Base-by-base conservation (phyloP, 2,329 filamentous ascomycete species). In the Didymella pinodella region DNA sequence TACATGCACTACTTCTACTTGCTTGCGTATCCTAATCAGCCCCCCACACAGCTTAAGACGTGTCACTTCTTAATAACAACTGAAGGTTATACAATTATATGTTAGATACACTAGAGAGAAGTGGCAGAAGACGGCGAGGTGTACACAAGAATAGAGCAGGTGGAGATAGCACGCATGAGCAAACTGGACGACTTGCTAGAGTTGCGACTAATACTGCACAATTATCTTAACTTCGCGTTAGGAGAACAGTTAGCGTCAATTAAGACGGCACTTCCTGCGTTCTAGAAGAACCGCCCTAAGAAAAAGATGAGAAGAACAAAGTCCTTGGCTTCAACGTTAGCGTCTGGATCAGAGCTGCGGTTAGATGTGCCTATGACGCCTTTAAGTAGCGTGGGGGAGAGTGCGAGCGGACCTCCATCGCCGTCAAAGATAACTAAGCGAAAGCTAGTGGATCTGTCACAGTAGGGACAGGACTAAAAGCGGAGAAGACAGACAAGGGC, bases 81-180 rank as follows among this genome's bases (percentile, higher is more conserved):
- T n/a, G 54, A 62, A 36, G 31, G 48, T 16, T 58, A 58, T 26
- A 58, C 54, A 48, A 48, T 51, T 22, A 54, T 58, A 51, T 49
- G 54, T 26, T 62, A 48, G 54, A 55, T 62, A 58, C 59, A 58
- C 25, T 62, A 49, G 59, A 54, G 56, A 22, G 50, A 59, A 40
- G 28, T 57, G n/a, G 20, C 36, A 45, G 48, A 61, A 38, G 45
- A 58, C 20, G 45, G 54, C 8, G 49, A 58, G 40, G 50, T 48
- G 50, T 55, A 54, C 54, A 58, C 26, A 25, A 7, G 58, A 32
- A 61, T 61, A 48, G 54, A 57, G 44, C 7, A 31, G 12, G 7
- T 61, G 25, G 58, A 62, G 4, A 62, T 41, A 45, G 59, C 54
- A 46, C 54, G 45, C 18, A 58, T 62, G 46, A 31, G 32, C 32